Evolutionary conservation across 441 rosid genomes (phyloP), one percentile per base, ranked within the genome.

Genomic region (Flueggea neowawraea): DNA sequence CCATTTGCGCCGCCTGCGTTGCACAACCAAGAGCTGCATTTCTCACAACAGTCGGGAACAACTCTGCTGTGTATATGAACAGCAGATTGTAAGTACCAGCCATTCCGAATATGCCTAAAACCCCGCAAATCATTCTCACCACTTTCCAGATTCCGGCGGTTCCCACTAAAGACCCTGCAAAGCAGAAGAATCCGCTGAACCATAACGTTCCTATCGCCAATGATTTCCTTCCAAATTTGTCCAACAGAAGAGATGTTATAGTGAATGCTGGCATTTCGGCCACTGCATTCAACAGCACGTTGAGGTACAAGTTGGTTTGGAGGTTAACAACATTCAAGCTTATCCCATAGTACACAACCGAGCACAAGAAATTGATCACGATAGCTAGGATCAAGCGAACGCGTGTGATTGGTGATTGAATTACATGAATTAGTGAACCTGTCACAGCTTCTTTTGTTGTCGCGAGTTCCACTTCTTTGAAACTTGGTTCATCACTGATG

Each of bases 321-420:
- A 93, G 95, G 79, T 93, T 93, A n/a, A 84, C 93, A 13, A 88
- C 96, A 48, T 93, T 93, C 52, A 93, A 78, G 79, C 95, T 88
- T 10, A 93, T 75, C 12, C 98, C 98, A 31, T 93, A 93, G 77
- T 93, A 93, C 13, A 93, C 96, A 7, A 88, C 72, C 0, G 98
- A 75, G 73, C 85, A 80, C 4, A 80, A 62, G 80, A 93, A 90
- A 66, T 83, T 93, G 52, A 88, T 87, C n/a, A 65, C 80, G 12
- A 85, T 81, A 0, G 93, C 63, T 56, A 93, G 54, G 54, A 84
- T 12, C 33, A 93, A 64, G 4, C 98, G 82, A 12, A 77, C 45
- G 5, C 97, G 79, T 1, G 87, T 90, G 8, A 84, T n/a, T 22
- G 93, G 89, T 4, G 96, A 84, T 17, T 52, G 58, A 3, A 93